Conservation (phyloP, 305 asterid genomes). For the Fraxinus floribunda region DNA sequence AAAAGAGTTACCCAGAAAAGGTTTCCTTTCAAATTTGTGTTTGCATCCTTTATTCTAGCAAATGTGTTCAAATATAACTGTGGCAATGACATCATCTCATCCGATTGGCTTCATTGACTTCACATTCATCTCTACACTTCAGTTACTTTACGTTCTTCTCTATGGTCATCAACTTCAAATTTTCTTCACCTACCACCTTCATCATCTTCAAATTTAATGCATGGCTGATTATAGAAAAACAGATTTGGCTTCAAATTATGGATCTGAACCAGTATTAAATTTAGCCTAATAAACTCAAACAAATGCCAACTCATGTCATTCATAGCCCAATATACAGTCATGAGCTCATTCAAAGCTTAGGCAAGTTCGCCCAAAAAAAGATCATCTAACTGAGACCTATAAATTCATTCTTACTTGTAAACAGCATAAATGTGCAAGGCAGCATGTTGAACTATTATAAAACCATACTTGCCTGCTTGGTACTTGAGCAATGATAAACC, state of each 20-base stretch:
- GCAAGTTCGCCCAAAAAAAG: not conserved
- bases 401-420: not conserved
- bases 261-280: not conserved
- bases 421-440: not conserved
- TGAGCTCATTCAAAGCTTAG: not conserved
- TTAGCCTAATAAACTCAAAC: not conserved
- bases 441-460: not conserved
- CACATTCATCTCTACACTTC: not conserved
- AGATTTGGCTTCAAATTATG: not conserved
- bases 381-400: not conserved
- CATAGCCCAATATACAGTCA: not conserved
- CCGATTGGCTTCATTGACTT: not conserved
- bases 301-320: not conserved
- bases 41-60: not conserved
- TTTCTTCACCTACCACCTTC: not conserved
- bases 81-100: not conserved
- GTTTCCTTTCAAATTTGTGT: not conserved
- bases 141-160: not conserved
- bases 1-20: not conserved
- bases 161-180: not conserved
- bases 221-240: not conserved
- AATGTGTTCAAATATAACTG: not conserved
- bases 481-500: conserved; percentile 15
- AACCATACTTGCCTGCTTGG: not conserved
- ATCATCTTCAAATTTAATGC: not conserved